Conservation (phyloP, 352 stramenopile genomes). For the Globisporangium abappressorium region DNA sequence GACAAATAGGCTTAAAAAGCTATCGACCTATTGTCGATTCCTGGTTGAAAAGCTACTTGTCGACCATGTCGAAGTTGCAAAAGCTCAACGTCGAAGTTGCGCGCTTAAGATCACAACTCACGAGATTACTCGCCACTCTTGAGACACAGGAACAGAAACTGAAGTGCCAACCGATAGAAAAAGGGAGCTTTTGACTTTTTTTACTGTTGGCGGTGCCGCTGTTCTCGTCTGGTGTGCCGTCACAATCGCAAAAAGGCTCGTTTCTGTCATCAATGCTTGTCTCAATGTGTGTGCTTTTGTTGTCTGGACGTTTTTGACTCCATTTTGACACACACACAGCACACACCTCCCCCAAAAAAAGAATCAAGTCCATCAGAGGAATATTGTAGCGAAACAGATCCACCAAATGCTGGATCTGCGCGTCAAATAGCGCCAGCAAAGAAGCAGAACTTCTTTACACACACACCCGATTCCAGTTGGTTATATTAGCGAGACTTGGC, state of each 20-base stretch:
- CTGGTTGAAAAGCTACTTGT: no score
- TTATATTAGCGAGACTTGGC: no score
- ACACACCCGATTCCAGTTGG: no score
- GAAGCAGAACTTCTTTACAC: no score
- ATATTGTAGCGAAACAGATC: background rate
- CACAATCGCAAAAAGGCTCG: background rate
- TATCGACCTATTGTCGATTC: no score
- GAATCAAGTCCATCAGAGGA: background rate
- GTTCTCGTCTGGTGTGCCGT: background rate
- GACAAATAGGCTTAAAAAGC: no score
- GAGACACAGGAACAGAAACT: background rate
- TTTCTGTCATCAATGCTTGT: background rate
- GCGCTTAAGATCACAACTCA: background rate
- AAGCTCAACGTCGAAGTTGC: background rate
- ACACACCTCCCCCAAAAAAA: background rate
- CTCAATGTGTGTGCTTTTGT: background rate
- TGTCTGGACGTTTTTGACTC: background rate
- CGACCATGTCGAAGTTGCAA: background rate
- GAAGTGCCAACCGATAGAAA: background rate
- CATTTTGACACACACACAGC: background rate
- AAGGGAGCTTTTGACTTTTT: background rate
- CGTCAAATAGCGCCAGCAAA: background rate
- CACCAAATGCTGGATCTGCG: background rate
- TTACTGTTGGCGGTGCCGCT: background rate
- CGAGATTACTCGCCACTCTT: background rate